Evolutionary conservation across 306 rosid genomes (phyloP), one percentile per base, ranked within the genome.

Genomic region (Crataegus laevigata): DNA sequence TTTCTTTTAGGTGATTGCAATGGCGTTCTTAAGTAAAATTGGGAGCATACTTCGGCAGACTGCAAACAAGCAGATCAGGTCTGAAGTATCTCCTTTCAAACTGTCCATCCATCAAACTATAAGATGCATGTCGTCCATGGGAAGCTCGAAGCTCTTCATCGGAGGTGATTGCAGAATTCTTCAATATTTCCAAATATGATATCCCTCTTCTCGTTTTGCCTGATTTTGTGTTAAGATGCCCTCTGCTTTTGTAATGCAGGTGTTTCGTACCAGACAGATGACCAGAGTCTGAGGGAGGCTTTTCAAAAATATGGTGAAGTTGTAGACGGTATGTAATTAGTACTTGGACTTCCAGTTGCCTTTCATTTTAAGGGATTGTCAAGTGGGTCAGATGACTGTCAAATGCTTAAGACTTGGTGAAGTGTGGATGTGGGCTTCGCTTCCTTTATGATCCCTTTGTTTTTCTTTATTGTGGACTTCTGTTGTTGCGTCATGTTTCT

Each of bases 21-120:
- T 94, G 97, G 96, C 97, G 80, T 90, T 94, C 84, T 80, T 94
- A 9, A 83, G 92, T 72, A 90, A 79, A 84, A 36, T 94, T 54
- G 99, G 99, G 85, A 90, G 76, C 75, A 64, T 90, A 55, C 88
- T 90, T 3, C 81, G 92, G 66, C 89, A 86, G 73, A 58, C 89
- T 3, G 84, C 86, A 19, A 77, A 64, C 80, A 83, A 76, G 85
- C 86, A 73, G 81, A 80, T 86, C 30, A 64, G 73, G 51, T 81
- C 86, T 3, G 88, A 89, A 60, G 71, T 82, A 36, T 83, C 86
- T 47, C 34, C 85, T 45, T 68, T 90, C 42, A 74, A 80, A 19
- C 87, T 88, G 55, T 89, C 89, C 21, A 21, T 81, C 78, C 83
- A 81, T 69, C 93, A 81, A 87, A 84, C 96, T 11, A 52, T 88